phyloP scores from a whole-genome alignment of 495 filamentous ascomycete species.

The Ramalina peruviana region DNA sequence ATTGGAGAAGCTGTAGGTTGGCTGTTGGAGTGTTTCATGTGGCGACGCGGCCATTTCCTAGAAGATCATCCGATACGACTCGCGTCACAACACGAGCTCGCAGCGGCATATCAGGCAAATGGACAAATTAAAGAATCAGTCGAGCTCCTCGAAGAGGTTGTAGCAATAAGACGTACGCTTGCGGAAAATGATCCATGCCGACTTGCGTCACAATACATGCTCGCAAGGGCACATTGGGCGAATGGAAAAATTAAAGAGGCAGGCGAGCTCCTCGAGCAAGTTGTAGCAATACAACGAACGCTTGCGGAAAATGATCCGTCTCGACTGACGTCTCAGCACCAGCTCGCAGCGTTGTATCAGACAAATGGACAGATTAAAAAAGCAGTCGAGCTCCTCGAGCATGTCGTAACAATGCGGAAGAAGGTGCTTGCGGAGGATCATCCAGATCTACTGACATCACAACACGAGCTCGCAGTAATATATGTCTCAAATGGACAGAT shows the following conservation, averaged over 20 bases:
- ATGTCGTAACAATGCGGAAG: slow-evolving; percentile 18
- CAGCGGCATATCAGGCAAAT: slow-evolving; percentile 18
- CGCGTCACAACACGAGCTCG: slow-evolving; percentile 18
- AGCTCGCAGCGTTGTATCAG: slow-evolving; percentile 8
- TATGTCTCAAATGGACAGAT: slow-evolving; percentile 18
- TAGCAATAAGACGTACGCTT: slow-evolving; percentile 8
- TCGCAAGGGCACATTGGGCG: slow-evolving; percentile 19
- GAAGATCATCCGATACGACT: slow-evolving; percentile 20
- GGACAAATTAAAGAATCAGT: slow-evolving; percentile 6
- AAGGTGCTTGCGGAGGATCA: slow-evolving; percentile 1
- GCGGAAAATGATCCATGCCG: slow-evolving; percentile 15
- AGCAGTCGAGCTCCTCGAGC: slow-evolving; percentile 21
- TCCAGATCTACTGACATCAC: slow-evolving; percentile 4
- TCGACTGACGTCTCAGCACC: slow-evolving; percentile 18
- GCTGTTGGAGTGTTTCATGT: not conserved
- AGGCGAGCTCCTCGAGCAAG: too few relatives aligned
- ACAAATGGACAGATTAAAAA: slow-evolving; percentile 18
- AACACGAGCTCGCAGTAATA: slow-evolving; percentile 20
- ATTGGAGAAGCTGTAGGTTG: slow-evolving; percentile 2
- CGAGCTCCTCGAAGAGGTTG: not conserved
- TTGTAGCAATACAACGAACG: too few relatives aligned
- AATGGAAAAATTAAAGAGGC: slow-evolving; percentile 16
- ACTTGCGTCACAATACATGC: slow-evolving; percentile 13
- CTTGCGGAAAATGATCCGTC: not conserved
- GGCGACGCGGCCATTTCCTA: slow-evolving; percentile 1